Conservation (phyloP, 352 stramenopile species). For the Phytopythium litorale region DNA sequence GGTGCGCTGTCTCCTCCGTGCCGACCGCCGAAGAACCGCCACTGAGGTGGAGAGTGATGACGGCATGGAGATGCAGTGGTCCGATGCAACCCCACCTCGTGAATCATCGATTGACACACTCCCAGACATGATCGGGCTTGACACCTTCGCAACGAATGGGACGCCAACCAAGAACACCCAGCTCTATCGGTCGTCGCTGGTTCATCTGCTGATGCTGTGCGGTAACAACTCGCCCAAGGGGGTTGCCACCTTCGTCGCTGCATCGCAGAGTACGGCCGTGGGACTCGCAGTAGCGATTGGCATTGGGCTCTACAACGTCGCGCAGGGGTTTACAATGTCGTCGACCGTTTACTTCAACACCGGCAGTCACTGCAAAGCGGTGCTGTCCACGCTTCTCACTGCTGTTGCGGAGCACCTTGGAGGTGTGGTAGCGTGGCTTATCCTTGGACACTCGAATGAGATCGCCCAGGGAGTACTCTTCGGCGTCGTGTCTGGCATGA, state of each 20-base stretch:
- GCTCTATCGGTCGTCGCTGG: constrained; percentile 84
- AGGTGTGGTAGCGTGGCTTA: constrained; percentile 81
- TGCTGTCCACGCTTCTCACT: constrained; percentile 89
- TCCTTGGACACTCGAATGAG: constrained; percentile 75
- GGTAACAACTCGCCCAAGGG: constrained; percentile 96
- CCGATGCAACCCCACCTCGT: not conserved
- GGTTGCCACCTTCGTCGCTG: constrained; percentile 93
- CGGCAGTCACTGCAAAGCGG: constrained; percentile 90
- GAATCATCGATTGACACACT: constrained; percentile 25
- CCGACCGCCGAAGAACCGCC: constrained; percentile 19
- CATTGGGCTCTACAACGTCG: constrained; percentile 97
- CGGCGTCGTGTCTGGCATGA: constrained; percentile 92
- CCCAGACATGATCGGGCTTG: constrained; percentile 6
- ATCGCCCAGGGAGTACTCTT: constrained; percentile 87
- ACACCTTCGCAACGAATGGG: not conserved
- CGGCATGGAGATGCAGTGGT: constrained; percentile 26
- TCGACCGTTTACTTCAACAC: constrained; percentile 96
- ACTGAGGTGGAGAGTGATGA: constrained; percentile 34
- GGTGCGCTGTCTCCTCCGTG: constrained; percentile 25
- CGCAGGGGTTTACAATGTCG: constrained; percentile 93
- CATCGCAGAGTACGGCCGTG: constrained; percentile 87
- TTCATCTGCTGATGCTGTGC: constrained; percentile 89
- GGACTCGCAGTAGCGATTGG: constrained; percentile 91
- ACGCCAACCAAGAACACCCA: constrained; percentile 6
- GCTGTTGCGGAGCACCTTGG: constrained; percentile 87